Evolutionary conservation across 176 grass and related monocot species (phyloP).

Genomic region (Zea luxurians): DNA sequence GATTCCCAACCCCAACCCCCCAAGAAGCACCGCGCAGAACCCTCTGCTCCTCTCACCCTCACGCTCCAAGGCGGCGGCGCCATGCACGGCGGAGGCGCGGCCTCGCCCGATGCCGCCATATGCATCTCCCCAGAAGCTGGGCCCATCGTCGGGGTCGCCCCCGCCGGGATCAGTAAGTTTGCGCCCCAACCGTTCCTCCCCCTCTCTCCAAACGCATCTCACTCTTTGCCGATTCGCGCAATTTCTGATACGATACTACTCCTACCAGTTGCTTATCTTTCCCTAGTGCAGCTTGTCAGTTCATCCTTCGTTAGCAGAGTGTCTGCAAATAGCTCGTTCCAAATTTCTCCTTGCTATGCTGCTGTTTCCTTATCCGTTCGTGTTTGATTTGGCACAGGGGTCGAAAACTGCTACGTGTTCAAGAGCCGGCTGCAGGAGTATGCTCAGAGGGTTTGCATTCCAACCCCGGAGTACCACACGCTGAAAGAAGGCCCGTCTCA

Average conservation of each 20-base stretch:
- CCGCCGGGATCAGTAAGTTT: neutral
- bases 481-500: conserved; percentile 87
- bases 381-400: conserved; percentile 46
- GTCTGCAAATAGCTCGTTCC: neutral
- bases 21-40: neutral
- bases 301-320: neutral
- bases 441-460: conserved; percentile 57
- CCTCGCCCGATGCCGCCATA: neutral
- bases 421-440: conserved; percentile 86
- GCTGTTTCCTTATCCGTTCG: neutral
- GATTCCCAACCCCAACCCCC: neutral
- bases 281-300: too few relatives aligned
- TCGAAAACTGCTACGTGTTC: conserved; percentile 90
- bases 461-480: conserved; percentile 76
- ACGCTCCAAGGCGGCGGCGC: neutral
- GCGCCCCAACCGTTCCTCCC: neutral
- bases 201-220: neutral
- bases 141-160: neutral
- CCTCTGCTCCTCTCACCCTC: neutral
- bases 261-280: too few relatives aligned
- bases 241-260: neutral
- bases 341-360: neutral
- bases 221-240: neutral
- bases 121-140: neutral
- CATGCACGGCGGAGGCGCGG: neutral